phyloP scores from a whole-genome alignment of 2,329 filamentous ascomycete species.

The Didymella glomerata region DNA sequence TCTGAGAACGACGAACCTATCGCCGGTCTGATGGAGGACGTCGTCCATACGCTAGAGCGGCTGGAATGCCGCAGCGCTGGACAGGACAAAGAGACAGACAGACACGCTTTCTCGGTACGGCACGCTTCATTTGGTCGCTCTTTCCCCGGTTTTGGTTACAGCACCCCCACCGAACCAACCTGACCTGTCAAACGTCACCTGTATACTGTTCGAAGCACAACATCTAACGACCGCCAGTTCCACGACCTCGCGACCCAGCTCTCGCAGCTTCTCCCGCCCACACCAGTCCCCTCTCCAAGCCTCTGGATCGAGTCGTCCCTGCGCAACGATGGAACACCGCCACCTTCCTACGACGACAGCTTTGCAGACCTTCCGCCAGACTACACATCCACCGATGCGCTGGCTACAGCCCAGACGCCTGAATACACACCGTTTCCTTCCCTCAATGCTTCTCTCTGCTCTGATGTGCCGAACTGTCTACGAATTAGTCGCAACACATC shows the following conservation, averaged over 20 bases:
- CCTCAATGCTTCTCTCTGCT: slow-evolving; percentile 44
- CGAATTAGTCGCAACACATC: slow-evolving; percentile 42
- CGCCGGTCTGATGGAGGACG: slow-evolving; percentile 36
- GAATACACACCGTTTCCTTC: slow-evolving; percentile 45
- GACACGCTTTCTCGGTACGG: slow-evolving; percentile 45
- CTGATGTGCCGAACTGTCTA: slow-evolving; percentile 40
- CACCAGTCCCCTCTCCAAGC: slow-evolving; percentile 32
- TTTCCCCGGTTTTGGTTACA: slow-evolving; percentile 31
- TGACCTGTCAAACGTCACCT: slow-evolving; percentile 15
- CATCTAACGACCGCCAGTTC: slow-evolving; percentile 41
- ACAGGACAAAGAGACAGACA: slow-evolving; percentile 25
- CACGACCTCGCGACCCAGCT: slow-evolving; percentile 33
- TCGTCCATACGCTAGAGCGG: slow-evolving; percentile 40
- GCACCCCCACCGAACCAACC: slow-evolving; percentile 22
- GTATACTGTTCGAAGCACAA: slow-evolving; percentile 10
- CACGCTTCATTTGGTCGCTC: slow-evolving; percentile 35
- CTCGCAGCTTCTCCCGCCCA: slow-evolving; percentile 28
- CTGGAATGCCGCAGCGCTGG: slow-evolving; percentile 39
- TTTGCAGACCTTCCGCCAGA: slow-evolving; percentile 55
- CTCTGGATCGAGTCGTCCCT: slow-evolving; percentile 37
- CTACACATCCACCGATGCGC: slow-evolving; percentile 54
- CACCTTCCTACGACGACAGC: slow-evolving; percentile 56
- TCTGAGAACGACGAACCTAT: slow-evolving; percentile 38
- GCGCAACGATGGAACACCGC: slow-evolving; percentile 35
- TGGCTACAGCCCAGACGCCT: slow-evolving; percentile 50